Base-by-base conservation (phyloP, 257 asterid genomes). In the Solanum commersonii region DNA sequence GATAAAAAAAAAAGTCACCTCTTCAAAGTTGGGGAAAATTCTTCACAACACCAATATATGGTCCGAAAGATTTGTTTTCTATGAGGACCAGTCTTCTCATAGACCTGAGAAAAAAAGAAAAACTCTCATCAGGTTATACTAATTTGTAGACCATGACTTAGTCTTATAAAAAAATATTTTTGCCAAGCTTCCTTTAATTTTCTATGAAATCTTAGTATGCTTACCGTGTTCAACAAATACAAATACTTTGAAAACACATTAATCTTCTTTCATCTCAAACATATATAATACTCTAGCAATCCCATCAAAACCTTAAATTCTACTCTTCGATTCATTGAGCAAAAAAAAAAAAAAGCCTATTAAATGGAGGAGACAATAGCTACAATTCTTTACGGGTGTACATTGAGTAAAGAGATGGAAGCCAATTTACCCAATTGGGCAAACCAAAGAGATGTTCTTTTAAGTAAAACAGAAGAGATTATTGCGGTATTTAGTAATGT, bases 21-120 rank as follows among this genome's bases (percentile, higher is more conserved):
- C 84, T 91, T 93, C 95, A 93, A 92, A 93, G 74, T 13, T 25
- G 44, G 86, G 93, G 38, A 92, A 95, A 90, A 73, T 89, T 90
- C 90, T 83, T 91, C 35, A 76, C 63, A 46, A 27, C 67, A 44
- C 25, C 27, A 37, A 76, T 42, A 76, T 38, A 81, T 81, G 88
- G 93, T 90, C 94, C 91, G 88, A 87, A 88, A 33, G 25, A 25
- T 46, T 77, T 84, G 82, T 85, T 92, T 92, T 93, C 96, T 91
- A 92, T 42, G 92, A 84, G 95, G 94, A 95, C 87, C 49, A 31
- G 96, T 94, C 98, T 91, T 93, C 90, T 90, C 87, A 93, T 92
- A 87, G 97, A 94, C 95, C 89, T 33, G 59, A 76, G 15, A 29
- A 91, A 63, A 79, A 84, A 18, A 12, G 16, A 27, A 22, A 76